Conservation (phyloP, 257 asterid genomes). For the Solanum dulcamara region DNA sequence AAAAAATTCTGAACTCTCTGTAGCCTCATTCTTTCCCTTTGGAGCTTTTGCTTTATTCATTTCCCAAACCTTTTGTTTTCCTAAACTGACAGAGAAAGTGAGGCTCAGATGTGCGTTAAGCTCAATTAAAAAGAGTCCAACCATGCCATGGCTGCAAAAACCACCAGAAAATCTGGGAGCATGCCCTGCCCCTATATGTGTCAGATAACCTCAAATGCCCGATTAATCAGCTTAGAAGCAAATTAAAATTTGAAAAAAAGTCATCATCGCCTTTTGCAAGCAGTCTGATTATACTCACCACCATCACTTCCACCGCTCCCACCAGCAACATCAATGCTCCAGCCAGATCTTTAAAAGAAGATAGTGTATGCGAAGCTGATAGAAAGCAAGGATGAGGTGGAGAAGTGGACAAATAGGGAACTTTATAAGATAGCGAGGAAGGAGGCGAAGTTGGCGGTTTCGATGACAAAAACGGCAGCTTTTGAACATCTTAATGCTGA, state of each 20-base stretch:
- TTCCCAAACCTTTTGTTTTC: neutral
- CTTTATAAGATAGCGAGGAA: no score
- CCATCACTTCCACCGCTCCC: neutral
- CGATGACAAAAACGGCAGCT: no score
- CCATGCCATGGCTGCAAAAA: slow-evolving; percentile 14
- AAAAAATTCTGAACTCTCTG: neutral
- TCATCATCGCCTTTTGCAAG: neutral
- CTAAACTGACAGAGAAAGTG: no score
- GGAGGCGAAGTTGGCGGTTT: no score
- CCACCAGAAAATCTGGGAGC: neutral
- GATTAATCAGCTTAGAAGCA: neutral
- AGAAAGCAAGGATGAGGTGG: no score
- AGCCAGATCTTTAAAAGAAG: no score
- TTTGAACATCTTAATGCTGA: no score
- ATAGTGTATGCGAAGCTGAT: no score
- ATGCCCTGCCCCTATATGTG: slow-evolving; percentile 12
- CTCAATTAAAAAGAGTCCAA: no score
- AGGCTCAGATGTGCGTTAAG: no score
- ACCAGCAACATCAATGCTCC: no score
- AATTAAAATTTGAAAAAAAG: neutral
- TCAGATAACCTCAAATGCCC: neutral
- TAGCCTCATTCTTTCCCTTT: neutral
- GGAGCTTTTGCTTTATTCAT: neutral
- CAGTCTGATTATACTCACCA: neutral
- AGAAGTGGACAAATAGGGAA: no score